Evolutionary conservation across 2,329 filamentous ascomycete species (phyloP).

Genomic region (Bipolaris victoriae): DNA sequence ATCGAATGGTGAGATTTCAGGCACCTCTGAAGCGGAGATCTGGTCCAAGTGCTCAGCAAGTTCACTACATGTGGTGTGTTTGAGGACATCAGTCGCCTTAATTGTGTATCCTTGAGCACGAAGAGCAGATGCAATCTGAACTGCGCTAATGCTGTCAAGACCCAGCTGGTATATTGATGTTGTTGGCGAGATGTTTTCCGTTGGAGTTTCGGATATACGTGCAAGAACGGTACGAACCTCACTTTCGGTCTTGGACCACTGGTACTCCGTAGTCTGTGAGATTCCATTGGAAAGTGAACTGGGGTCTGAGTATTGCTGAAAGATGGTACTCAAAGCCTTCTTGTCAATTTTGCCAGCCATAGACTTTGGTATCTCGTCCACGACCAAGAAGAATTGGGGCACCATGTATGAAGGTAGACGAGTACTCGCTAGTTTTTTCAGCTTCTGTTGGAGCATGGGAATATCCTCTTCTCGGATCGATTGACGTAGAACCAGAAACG

Average conservation of each 20-base stretch:
- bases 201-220: conserved; percentile 61
- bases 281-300: background rate
- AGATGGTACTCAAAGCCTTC: conserved; percentile 39
- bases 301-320: conserved; percentile 28
- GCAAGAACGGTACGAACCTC: conserved; percentile 64
- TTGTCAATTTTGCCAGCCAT: conserved; percentile 52
- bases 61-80: conserved; percentile 50
- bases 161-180: conserved; percentile 88
- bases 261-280: conserved; percentile 14
- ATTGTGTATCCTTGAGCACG: conserved; percentile 64
- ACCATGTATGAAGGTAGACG: conserved; percentile 50
- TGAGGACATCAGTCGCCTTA: conserved; percentile 76
- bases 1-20: conserved; percentile 46
- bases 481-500: conserved; percentile 34
- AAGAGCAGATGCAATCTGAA: conserved; percentile 74
- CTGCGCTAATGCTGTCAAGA: conserved; percentile 86
- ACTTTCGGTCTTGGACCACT: conserved; percentile 61
- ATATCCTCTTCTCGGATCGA: conserved; percentile 11
- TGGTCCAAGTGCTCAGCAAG: conserved; percentile 37
- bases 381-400: conserved; percentile 43
- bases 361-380: conserved; percentile 46
- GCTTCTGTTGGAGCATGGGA: conserved; percentile 24
- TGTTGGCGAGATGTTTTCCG: conserved; percentile 59
- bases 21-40: background rate
- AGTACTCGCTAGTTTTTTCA: conserved; percentile 24